Evolutionary conservation across 768 basidiomycete genomes (phyloP), one percentile per base, ranked within the genome.

Genomic region (Lentinus brumalis): DNA sequence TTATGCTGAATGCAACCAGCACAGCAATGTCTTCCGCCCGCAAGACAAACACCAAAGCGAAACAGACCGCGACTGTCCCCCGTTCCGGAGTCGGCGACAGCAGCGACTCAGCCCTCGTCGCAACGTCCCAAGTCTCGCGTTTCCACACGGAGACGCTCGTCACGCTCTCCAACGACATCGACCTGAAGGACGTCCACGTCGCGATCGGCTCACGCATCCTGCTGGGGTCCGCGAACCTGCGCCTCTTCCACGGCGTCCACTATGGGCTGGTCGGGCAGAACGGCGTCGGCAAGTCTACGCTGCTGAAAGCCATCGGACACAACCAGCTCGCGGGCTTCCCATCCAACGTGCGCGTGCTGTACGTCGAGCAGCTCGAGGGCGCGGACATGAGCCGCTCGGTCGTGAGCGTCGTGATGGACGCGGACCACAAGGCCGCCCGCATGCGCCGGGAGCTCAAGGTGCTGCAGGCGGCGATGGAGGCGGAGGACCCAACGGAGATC

Each of bases 261-360:
- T 63, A 63, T 53, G 62, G 62, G 1, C 57, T 98, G 71, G 90
- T 98, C 63, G 96, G 96, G 53, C 92, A 93, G 61, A 98, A 98
- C 76, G 95, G 95, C 71, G 86, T 94, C 40, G 95, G 95, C 58
- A 97, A 97, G 72, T 95, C 93, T 44, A 96, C 94, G 10, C 84
- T 96, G 42, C 83, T 96, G 54, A 84, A 40, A 18, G 53, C 38
- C 21, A 42, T 63, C 50, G 57, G 62, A 1, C 49, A 59, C 62
- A 54, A 95, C 78, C 84, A 96, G 56, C 92, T 99, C 77, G 97
- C 91, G 16, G 82, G 91, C 57, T 82, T 99, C 67, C 91, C 91
- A 49, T 92, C 93, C 69, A 96, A 99, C 74, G 79, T 89, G 35
- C 82, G 81, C 29, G 84, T 99, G 77, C 97, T 98, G 79, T 93